Base-by-base conservation (phyloP, 257 asterid species). In the Ajuga chamaepitys region DNA sequence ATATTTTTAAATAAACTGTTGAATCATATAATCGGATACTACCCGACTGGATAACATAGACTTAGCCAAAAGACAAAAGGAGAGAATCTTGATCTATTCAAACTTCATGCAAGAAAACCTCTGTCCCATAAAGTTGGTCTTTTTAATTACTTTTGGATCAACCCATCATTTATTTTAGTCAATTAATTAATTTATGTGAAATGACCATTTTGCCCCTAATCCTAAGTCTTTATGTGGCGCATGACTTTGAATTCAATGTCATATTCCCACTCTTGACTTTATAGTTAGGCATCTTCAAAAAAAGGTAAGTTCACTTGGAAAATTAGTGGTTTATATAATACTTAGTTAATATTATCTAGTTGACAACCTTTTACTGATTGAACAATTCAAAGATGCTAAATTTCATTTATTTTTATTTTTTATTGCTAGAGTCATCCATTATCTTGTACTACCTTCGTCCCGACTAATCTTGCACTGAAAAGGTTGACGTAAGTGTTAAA, bases 31-130 rank as follows among this genome's bases (percentile, higher is more conserved):
- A n/a, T n/a, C n/a, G n/a, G n/a, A n/a, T n/a, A n/a, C n/a, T n/a
- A n/a, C n/a, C n/a, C n/a, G n/a, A n/a, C n/a, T n/a, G n/a, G n/a
- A n/a, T n/a, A n/a, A n/a, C n/a, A n/a, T n/a, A n/a, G n/a, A n/a
- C n/a, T n/a, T n/a, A n/a, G n/a, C n/a, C n/a, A n/a, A n/a, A n/a
- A n/a, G n/a, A n/a, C n/a, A n/a, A 74, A 38, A 13, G 60, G 35
- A n/a, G 68, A 60, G 72, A 79, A 79, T 79, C 78, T 79, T 75
- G 65, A 64, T 68, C 50, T 68, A 52, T 75, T 75, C 83, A 58
- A 71, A 59, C 58, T 58, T 58, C 38, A 40, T 57, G 17, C 40
- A 30, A 7, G 16, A 45, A 46, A 69, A 62, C 38, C 60, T 65
- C n/a, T 34, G 57, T 18, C 44, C 70, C 22, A 50, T 14, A 61